Evolutionary conservation across 805 yeast species (phyloP), one percentile per base, ranked within the genome.

Genomic region (Pichia kluyveri): DNA sequence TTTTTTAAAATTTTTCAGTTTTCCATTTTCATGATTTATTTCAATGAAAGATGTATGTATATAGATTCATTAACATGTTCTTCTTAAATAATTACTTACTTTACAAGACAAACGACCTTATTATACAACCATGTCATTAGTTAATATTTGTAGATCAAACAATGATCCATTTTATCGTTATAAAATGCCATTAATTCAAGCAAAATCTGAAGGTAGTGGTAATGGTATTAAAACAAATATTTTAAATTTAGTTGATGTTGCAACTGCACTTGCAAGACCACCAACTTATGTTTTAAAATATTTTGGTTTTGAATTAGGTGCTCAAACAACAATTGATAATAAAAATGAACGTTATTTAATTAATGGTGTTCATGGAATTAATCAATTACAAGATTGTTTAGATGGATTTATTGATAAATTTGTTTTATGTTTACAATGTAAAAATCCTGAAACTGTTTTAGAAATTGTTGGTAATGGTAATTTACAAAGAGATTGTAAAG

Each of bases 101-200:
- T 30, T 30, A 30, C 9, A 8, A 30, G 32, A 11, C 32, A 30
- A 30, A 7, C 5, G 8, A 7, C 38, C 15, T 7, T 26, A 2
- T 2, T 17, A 7, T 5, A 19, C n/a, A 37, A 45, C 26, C 14
- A 88, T 88, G 96, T 85, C 96, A 48, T 73, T 81, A 58, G 83
- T 91, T 64, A 91, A 93, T 69, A 91, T 93, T 61, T 83, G 96
- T 69, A 89, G 99, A 75, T 96, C 89, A 63, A 93, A 91, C 75
- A 82, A 85, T 62, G 99, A 93, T 73, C 97, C 97, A 41, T 93
- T 93, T 69, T 93, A 93, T 81, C 96, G 99, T 75, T 93, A 93
- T 71, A 93, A 93, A 75, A 93, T 93, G 99, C 99, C 99, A 65
- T 85, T 95, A 40, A 83, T 93, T 69, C 95, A 86, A 71, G 86